Conservation (phyloP, 805 yeast genomes). For the Debaryomyces maramus region DNA sequence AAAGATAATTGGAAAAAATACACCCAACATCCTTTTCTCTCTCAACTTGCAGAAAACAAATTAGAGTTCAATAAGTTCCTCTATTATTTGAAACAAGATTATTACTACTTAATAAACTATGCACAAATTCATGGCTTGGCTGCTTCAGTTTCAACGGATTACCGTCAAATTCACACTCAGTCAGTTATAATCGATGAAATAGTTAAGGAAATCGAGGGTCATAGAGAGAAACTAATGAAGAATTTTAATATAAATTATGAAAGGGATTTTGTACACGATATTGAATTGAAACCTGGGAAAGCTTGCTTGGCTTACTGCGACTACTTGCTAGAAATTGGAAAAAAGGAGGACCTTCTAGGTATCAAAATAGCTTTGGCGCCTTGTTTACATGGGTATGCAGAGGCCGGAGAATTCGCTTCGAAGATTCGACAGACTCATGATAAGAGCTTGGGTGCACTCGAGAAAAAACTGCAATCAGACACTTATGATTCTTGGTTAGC, state of each 20-base stretch:
- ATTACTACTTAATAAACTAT: conserved; percentile 66
- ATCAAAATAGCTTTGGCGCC: conserved; percentile 72
- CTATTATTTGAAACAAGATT: conserved; percentile 63
- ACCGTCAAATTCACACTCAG: conserved; percentile 51
- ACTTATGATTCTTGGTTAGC: conserved; percentile 56
- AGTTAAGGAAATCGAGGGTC: conserved; percentile 55
- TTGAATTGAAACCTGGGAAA: conserved; percentile 47
- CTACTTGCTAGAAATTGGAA: conserved; percentile 55
- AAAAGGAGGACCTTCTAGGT: conserved; percentile 58
- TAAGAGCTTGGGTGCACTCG: conserved; percentile 22
- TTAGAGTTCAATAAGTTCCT: conserved; percentile 52
- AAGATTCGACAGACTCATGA: conserved; percentile 14
- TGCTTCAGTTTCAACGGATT: conserved; percentile 58
- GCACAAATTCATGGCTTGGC: conserved; percentile 65
- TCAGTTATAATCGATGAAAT: conserved; percentile 52
- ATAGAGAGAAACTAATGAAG: conserved; percentile 47
- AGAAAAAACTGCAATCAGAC: conserved; percentile 21
- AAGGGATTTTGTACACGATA: conserved; percentile 38
- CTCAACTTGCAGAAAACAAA: conserved; percentile 49
- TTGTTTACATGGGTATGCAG: conserved; percentile 70
- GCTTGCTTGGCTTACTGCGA: conserved; percentile 64
- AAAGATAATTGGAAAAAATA: conserved; percentile 57
- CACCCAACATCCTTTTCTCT: conserved; percentile 61
- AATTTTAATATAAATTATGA: conserved; percentile 42
- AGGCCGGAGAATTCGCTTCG: conserved; percentile 47